Percentiles rank a stretch among this genome's conserved stretches.
Conservation (phyloP, 2,329 filamentous ascomycete species). For the Cladorrhinum sp. region DNA sequence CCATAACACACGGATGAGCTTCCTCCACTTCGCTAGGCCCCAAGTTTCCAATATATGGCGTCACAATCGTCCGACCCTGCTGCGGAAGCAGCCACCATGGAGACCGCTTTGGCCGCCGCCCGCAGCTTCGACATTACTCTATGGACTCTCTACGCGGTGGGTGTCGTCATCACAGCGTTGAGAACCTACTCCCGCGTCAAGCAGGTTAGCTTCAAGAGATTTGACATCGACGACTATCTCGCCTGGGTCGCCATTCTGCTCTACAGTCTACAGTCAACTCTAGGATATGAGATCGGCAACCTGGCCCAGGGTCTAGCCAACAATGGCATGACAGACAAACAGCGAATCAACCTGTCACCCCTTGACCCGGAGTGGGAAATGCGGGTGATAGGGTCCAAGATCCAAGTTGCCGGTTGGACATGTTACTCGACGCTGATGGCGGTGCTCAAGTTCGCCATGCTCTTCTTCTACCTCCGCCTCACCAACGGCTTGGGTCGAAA, state of each 20-base stretch:
- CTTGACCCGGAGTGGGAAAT: slow-evolving; percentile 42
- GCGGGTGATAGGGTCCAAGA: slow-evolving; percentile 48
- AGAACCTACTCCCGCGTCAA: slow-evolving; percentile 36
- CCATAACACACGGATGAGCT: too few relatives aligned
- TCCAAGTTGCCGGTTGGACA: slow-evolving; percentile 53
- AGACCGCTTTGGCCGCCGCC: slow-evolving; percentile 28
- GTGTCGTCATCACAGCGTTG: slow-evolving; percentile 34
- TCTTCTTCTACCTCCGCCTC: slow-evolving; percentile 52
- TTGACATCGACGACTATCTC: slow-evolving; percentile 37
- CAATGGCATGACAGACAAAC: slow-evolving; percentile 51
- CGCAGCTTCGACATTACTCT: slow-evolving; percentile 34
- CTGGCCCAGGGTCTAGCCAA: slow-evolving; percentile 50
- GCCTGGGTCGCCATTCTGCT: slow-evolving; percentile 40
- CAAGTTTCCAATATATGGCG: not conserved
- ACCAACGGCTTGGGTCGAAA: slow-evolving; percentile 39
- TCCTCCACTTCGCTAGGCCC: too few relatives aligned
- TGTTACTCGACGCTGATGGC: slow-evolving; percentile 51
- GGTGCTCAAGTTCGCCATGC: slow-evolving; percentile 52
- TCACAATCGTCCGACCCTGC: not conserved
- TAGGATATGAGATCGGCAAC: slow-evolving; percentile 48
- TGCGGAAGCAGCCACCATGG: slow-evolving; percentile 22
- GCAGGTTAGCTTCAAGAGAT: slow-evolving; percentile 32
- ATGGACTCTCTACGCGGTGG: slow-evolving; percentile 37
- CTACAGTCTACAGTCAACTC: slow-evolving; percentile 47
- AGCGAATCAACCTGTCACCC: slow-evolving; percentile 42